These are phyloP conservation scores for Boletus subparvulus DNA, from an alignment of 768 basidiomycete genomes.

Conservation along the genomic window DNA sequence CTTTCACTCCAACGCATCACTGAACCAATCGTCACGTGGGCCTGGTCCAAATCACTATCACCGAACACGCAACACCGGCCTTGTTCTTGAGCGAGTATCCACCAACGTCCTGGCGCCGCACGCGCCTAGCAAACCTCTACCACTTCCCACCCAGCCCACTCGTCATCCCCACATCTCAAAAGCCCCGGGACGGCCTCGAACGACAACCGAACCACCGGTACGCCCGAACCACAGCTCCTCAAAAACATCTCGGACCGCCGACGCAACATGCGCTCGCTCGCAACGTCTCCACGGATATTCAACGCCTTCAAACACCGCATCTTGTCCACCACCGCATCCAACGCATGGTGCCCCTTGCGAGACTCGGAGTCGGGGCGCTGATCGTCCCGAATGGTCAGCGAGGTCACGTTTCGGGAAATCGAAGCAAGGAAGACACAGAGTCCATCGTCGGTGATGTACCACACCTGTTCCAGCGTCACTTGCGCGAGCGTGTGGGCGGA, in stretches of 20 bases:
- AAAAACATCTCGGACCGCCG: background rate
- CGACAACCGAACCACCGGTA: background rate
- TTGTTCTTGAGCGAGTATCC: no score
- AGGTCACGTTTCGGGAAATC: background rate
- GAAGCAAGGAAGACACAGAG: background rate
- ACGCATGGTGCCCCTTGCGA: background rate
- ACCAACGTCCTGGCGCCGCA: no score
- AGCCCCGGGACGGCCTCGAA: background rate
- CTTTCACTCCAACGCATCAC: no score
- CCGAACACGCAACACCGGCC: no score
- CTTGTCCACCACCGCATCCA: background rate
- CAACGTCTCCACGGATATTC: background rate
- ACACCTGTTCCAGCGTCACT: background rate
- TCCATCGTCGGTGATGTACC: background rate
- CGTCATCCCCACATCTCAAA: fast-evolving
- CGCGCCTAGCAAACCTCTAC: background rate
- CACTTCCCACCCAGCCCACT: background rate
- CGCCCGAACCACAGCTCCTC: background rate
- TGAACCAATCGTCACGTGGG: no score
- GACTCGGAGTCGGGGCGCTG: no score
- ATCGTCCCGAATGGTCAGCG: background rate
- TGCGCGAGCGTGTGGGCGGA: background rate
- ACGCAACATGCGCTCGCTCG: background rate
- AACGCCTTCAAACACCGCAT: background rate
- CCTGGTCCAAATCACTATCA: no score